These are phyloP conservation scores for Thelonectria discophora DNA, from an alignment of 2,329 filamentous ascomycete genomes.

Conservation along the genomic window DNA sequence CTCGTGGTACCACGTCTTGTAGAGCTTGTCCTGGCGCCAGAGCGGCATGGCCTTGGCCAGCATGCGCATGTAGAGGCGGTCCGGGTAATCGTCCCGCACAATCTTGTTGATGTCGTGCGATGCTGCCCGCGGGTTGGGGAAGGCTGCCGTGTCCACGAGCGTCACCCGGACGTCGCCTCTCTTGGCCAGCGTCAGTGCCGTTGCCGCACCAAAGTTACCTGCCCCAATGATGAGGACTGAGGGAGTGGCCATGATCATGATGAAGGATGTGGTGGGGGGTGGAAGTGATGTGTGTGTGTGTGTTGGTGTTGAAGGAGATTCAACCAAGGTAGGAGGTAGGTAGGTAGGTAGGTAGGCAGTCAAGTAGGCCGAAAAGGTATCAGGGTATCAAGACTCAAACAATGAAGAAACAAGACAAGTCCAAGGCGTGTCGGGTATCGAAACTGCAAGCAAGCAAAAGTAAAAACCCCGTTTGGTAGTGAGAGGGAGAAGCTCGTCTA, in stretches of 20 bases:
- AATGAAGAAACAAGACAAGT: neutral
- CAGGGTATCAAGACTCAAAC: constrained; percentile 9
- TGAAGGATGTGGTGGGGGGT: constrained; percentile 8
- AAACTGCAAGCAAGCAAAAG: constrained; percentile 19
- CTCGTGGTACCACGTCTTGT: constrained; percentile 63
- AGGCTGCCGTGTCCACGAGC: constrained; percentile 49
- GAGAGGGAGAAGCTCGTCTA: constrained; percentile 31
- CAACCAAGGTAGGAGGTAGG: too few relatives aligned
- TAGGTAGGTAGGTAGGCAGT: too few relatives aligned
- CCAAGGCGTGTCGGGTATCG: constrained; percentile 18
- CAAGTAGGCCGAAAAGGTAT: too few relatives aligned
- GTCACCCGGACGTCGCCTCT: constrained; percentile 44
- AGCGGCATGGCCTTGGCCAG: constrained; percentile 51
- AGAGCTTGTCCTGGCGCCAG: constrained; percentile 58
- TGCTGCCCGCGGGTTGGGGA: constrained; percentile 52
- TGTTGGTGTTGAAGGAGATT: too few relatives aligned
- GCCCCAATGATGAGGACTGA: constrained; percentile 53
- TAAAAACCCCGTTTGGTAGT: constrained; percentile 27
- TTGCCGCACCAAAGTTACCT: constrained; percentile 56
- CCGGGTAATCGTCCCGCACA: constrained; percentile 54
- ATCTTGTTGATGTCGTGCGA: constrained; percentile 59
- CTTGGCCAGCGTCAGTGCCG: constrained; percentile 49
- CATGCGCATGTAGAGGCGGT: constrained; percentile 52
- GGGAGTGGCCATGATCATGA: constrained; percentile 21
- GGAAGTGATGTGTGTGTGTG: neutral